phyloP scores from a whole-genome alignment of 2,329 filamentous ascomycete genomes.

The Fonsecaea monophora region DNA sequence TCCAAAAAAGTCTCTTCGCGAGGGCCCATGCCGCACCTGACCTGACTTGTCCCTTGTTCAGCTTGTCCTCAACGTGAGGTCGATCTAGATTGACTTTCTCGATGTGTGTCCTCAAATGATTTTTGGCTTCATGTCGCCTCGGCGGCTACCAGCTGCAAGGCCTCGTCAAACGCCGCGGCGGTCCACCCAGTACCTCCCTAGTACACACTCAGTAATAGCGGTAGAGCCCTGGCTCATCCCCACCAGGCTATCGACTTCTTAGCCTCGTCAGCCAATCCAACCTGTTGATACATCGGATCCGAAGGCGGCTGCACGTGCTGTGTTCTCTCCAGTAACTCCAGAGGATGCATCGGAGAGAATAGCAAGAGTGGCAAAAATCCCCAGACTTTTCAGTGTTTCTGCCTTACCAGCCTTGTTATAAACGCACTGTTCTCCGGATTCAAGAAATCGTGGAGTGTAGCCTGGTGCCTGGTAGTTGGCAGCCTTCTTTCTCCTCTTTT shows the following conservation, averaged over 20 bases:
- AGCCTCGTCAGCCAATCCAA: neutral
- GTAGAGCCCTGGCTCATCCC: neutral
- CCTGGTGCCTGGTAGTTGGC: neutral
- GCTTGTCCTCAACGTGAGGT: neutral
- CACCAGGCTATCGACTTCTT: neutral
- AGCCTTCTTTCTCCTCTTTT: neutral
- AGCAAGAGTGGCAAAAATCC: neutral
- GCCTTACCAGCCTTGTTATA: constrained; percentile 1
- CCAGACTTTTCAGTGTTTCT: neutral
- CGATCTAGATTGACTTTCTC: constrained; percentile 9
- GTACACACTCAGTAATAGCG: neutral
- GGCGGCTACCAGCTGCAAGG: neutral
- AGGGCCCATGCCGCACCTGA: neutral
- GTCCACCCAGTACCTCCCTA: neutral
- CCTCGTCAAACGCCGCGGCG: neutral
- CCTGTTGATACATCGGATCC: neutral
- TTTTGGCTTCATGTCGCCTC: neutral
- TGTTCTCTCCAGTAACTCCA: neutral
- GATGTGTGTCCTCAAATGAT: neutral
- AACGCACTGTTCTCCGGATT: constrained; percentile 3
- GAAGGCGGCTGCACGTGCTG: neutral
- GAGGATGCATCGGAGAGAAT: constrained; percentile 1
- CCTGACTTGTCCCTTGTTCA: neutral
- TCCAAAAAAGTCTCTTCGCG: neutral
- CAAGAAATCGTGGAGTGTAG: neutral